These are phyloP conservation scores for Phallus indusiatus DNA, from an alignment of 768 basidiomycete species.

Conservation along the genomic window DNA sequence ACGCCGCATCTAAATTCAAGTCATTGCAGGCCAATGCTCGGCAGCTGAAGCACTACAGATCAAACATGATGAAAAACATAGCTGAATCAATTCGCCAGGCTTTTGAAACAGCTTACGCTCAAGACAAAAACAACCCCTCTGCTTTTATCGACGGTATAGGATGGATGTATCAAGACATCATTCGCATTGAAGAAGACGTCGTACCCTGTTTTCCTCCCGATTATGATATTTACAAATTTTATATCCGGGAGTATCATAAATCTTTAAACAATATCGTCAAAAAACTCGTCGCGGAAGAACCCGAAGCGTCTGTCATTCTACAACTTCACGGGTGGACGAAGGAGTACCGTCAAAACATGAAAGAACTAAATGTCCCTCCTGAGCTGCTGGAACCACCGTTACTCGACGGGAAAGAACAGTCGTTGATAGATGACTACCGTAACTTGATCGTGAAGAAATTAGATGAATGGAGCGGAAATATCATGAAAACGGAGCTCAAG, in stretches of 20 bases:
- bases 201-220: constrained; percentile 86
- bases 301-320: constrained; percentile 83
- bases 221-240: constrained; percentile 81
- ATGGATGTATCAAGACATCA: constrained; percentile 94
- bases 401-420: constrained; percentile 91
- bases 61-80: constrained; percentile 77
- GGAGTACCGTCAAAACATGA: constrained; percentile 92
- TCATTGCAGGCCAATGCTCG: constrained; percentile 91
- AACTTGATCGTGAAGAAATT: constrained; percentile 88
- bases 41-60: constrained; percentile 89
- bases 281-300: constrained; percentile 57
- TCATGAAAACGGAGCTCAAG: constrained; percentile 83
- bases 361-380: constrained; percentile 75
- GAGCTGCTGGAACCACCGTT: constrained; percentile 82
- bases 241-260: constrained; percentile 85
- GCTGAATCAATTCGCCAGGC: constrained; percentile 61
- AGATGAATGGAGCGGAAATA: constrained; percentile 92
- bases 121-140: constrained; percentile 52
- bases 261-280: constrained; percentile 67
- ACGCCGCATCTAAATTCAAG: constrained; percentile 87
- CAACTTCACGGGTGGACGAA: constrained; percentile 90
- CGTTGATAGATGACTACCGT: constrained; percentile 91
- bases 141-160: constrained; percentile 68
- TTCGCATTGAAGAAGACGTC: constrained; percentile 84
- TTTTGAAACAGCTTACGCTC: constrained; percentile 59